These are phyloP conservation scores for Alternaria dauci DNA, from an alignment of 2,329 filamentous ascomycete genomes.

Conservation along the genomic window DNA sequence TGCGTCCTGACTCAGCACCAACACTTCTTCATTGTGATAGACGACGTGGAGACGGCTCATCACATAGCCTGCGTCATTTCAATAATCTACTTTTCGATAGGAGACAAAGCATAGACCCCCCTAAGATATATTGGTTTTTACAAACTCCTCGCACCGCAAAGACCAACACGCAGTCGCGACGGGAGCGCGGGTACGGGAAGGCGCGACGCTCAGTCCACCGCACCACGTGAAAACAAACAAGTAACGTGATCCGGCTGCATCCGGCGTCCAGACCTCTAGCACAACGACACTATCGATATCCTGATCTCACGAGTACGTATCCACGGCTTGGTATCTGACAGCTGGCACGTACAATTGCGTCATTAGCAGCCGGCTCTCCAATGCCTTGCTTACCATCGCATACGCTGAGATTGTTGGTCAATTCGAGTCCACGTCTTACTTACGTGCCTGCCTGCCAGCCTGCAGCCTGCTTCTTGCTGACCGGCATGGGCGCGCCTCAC, in stretches of 20 bases:
- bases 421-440: constrained; percentile 3
- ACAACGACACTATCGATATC: neutral
- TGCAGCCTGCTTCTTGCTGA: constrained; percentile 5
- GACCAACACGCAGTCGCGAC: constrained; percentile 10
- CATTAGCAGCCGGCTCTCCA: no score
- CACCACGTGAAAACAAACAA: constrained; percentile 24
- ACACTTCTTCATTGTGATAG: no score
- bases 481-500: neutral
- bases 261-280: neutral
- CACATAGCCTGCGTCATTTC: no score
- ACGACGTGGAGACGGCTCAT: no score
- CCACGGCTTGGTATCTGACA: neutral
- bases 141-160: no score
- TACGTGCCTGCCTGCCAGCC: constrained; percentile 6
- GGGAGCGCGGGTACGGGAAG: constrained; percentile 20
- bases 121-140: no score
- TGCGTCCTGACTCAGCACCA: no score
- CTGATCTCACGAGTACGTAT: neutral
- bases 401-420: neutral
- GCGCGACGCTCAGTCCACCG: constrained; percentile 26
- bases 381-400: neutral
- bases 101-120: no score
- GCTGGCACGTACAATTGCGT: no score
- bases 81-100: no score
- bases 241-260: neutral